phyloP scores from a whole-genome alignment of 441 rosid genomes.

The Brassica balearica region DNA sequence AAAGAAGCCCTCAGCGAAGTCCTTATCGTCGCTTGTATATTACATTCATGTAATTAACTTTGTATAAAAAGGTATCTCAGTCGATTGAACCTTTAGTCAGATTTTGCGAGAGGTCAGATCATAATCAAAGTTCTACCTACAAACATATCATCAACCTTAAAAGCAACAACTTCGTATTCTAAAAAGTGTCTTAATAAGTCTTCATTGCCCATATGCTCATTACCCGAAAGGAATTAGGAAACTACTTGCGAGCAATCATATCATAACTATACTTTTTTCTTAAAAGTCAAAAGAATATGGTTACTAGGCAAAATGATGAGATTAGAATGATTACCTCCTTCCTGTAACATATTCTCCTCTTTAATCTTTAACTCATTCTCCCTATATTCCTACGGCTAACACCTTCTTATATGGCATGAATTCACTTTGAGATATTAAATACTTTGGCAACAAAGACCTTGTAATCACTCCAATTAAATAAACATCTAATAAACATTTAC shows the following conservation, averaged over 20 bases:
- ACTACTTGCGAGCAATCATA: not conserved
- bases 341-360: not conserved
- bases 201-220: constrained; percentile 2
- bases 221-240: not conserved
- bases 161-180: not conserved
- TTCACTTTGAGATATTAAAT: not conserved
- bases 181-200: not conserved
- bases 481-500: too few species aligned
- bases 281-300: constrained; percentile 20
- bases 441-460: not conserved
- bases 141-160: not conserved
- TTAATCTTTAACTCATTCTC: constrained; percentile 22
- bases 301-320: constrained; percentile 34
- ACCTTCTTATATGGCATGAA: too few species aligned
- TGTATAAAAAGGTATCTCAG: not conserved
- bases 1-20: too few species aligned
- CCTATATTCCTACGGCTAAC: constrained; percentile 9
- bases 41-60: not conserved
- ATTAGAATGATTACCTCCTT: constrained; percentile 22
- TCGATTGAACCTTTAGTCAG: not conserved
- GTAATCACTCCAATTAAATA: not conserved
- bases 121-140: constrained; percentile 1
- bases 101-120: not conserved
- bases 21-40: too few species aligned
- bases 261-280: constrained; percentile 4